Percentiles rank a stretch among this genome's conserved stretches.
phyloP scores from a whole-genome alignment of 192 early-diverging fungal genomes.

The Rhizophagus prolifer region DNA sequence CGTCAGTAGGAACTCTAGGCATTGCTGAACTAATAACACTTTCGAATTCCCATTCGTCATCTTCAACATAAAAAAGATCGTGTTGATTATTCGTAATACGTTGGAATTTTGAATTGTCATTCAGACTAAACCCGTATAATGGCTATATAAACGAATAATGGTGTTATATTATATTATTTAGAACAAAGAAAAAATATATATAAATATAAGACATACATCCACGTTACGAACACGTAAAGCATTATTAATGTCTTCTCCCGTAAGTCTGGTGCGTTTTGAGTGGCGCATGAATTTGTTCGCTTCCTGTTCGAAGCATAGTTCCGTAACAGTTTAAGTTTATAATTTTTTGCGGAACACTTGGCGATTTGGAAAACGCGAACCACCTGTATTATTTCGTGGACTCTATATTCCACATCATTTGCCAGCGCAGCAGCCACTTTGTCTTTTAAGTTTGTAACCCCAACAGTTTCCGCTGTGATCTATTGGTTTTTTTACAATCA shows the following conservation, averaged over 20 bases:
- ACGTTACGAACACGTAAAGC: constrained; percentile 90
- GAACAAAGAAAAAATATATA: constrained; percentile 4
- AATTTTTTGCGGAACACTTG: neutral
- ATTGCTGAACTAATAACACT: constrained; percentile 80
- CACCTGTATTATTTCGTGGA: constrained; percentile 88
- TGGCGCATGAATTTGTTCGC: constrained; percentile 97
- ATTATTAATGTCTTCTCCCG: constrained; percentile 83
- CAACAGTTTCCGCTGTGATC: constrained; percentile 83
- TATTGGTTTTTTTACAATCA: constrained; percentile 46
- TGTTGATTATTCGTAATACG: constrained; percentile 53
- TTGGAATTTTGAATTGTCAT: constrained; percentile 70
- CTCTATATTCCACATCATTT: constrained; percentile 92
- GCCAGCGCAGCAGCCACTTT: constrained; percentile 80
- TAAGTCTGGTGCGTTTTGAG: constrained; percentile 78
- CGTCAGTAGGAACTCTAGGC: constrained; percentile 87
- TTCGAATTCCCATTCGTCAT: constrained; percentile 93
- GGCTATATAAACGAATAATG: constrained; percentile 50
- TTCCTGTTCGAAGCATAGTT: constrained; percentile 56
- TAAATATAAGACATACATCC: constrained; percentile 61
- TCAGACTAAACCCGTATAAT: constrained; percentile 83
- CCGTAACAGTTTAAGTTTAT: constrained; percentile 8
- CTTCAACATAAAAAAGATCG: constrained; percentile 88
- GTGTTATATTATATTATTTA: neutral
- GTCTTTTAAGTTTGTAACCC: constrained; percentile 82
- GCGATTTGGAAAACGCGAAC: constrained; percentile 8